Evolutionary conservation across 108 stramenopile species (phyloP), one percentile per base, ranked within the genome.

Genomic region (Cyclotella baltica): DNA sequence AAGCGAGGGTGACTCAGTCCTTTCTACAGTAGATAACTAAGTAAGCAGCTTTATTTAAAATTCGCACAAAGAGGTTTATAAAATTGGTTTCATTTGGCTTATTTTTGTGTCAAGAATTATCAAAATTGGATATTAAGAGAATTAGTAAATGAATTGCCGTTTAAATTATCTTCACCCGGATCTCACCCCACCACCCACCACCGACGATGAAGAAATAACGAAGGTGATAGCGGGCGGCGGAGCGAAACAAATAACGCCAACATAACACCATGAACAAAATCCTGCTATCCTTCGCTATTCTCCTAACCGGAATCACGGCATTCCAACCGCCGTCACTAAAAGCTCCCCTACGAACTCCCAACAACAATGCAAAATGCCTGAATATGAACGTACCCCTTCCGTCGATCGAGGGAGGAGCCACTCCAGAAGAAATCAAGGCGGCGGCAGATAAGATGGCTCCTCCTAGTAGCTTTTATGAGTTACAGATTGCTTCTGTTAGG

Each of bases 401-500:
- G 33, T 75, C 83, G 28, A 31, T 73, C 37, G 66, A 78, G 22
- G 83, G 83, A 0, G 83, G 77, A 4, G 78, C 77, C 30, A 69
- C 78, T 4, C 81, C 85, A 15, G 86, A 62, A 43, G 89, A 81
- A 38, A 77, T 88, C 61, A 83, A 85, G 64, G 73, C 59, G 1
- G 88, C 85, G 43, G 86, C 93, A 18, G 75, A 85, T 63, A 83
- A 74, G 30, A 74, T 83, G 43, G 46, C 87, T 11, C 91, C 93
- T 3, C 93, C 93, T 18, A 30, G 81, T 0, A 83, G 81, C 35
- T 94, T 94, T 67, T 94, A 83, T 66, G 90, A 94, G 65, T 67
- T 94, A 35, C 93, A 94, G 61, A 80, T 86, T 35, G 90, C 92
- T 57, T 89, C 81, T 40, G 81, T 87, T 23, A 73, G 87, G 11